Percentiles rank a stretch among this genome's conserved stretches.
Evolutionary conservation across 306 rosid species (phyloP).

Genomic region (Vigna mungo): DNA sequence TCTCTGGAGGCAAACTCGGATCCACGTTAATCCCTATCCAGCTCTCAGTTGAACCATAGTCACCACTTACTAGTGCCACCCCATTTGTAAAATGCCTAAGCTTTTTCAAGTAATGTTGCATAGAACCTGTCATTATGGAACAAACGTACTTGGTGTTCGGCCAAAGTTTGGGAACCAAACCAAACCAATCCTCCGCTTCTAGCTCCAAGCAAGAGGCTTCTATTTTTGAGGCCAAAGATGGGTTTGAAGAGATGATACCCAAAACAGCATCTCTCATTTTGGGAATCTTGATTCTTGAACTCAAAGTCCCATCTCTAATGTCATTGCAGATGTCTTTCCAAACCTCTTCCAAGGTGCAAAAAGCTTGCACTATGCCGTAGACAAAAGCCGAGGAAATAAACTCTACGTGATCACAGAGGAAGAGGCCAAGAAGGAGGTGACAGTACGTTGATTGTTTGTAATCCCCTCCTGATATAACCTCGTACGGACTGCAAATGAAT

Average conservation of each 20-base stretch:
- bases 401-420: constrained; percentile 69
- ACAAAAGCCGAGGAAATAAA: constrained; percentile 82
- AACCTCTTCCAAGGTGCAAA: constrained; percentile 61
- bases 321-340: constrained; percentile 78
- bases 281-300: constrained; percentile 56
- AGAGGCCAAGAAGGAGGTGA: constrained; percentile 90
- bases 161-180: constrained; percentile 80
- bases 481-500: constrained; percentile 85
- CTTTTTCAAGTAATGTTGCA: constrained; percentile 79
- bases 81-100: constrained; percentile 75
- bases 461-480: constrained; percentile 81
- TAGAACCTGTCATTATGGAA: constrained; percentile 93
- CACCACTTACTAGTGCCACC: constrained; percentile 80
- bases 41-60: constrained; percentile 98
- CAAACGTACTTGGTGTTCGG: constrained; percentile 80
- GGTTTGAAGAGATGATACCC: constrained; percentile 58
- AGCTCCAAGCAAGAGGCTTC: constrained; percentile 60
- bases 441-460: constrained; percentile 83
- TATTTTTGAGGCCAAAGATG: constrained; percentile 59
- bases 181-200: constrained; percentile 64
- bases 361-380: constrained; percentile 78
- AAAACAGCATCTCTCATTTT: constrained; percentile 63
- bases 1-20: constrained; percentile 73
- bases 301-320: constrained; percentile 58
- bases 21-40: constrained; percentile 96